A percentile compares a stretch with the other conserved stretches of the same genome.
Evolutionary conservation across 768 basidiomycete species (phyloP).

Genomic region (Mycena rosella): DNA sequence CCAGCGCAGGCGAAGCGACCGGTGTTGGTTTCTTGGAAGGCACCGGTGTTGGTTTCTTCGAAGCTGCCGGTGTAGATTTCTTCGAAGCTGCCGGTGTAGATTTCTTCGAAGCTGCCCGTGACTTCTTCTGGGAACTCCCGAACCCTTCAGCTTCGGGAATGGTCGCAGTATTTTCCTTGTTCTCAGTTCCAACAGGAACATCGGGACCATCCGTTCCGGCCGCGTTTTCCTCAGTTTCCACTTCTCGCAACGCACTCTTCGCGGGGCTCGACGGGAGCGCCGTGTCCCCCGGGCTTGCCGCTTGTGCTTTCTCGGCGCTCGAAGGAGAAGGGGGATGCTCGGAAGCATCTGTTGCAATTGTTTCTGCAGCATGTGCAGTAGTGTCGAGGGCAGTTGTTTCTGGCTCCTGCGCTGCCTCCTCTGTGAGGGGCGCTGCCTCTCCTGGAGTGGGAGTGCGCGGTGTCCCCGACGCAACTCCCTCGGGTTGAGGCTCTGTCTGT

Average conservation of each 20-base stretch:
- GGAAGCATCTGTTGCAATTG: conserved; percentile 1
- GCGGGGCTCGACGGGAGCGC: conserved; percentile 15
- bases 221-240: neutral
- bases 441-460: neutral
- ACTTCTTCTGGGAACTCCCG: neutral
- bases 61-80: too few species aligned
- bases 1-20: conserved; percentile 14
- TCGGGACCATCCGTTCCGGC: neutral
- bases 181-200: neutral
- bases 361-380: neutral
- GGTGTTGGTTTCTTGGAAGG: conserved; percentile 24
- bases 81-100: conserved; percentile 11
- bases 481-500: neutral
- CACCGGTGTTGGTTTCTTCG: too few species aligned
- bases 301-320: neutral
- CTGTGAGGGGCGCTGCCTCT: conserved; percentile 17
- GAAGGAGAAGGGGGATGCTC: conserved; percentile 1
- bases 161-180: too few species aligned
- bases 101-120: conserved; percentile 9
- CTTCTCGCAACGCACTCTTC: neutral
- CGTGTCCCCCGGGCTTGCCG: conserved; percentile 1
- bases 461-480: neutral
- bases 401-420: conserved; percentile 8
- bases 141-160: neutral
- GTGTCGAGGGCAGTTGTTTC: neutral